Evolutionary conservation across 140 eudicot species (phyloP), one percentile per base, ranked within the genome.

Genomic region (Anethum foeniculum): DNA sequence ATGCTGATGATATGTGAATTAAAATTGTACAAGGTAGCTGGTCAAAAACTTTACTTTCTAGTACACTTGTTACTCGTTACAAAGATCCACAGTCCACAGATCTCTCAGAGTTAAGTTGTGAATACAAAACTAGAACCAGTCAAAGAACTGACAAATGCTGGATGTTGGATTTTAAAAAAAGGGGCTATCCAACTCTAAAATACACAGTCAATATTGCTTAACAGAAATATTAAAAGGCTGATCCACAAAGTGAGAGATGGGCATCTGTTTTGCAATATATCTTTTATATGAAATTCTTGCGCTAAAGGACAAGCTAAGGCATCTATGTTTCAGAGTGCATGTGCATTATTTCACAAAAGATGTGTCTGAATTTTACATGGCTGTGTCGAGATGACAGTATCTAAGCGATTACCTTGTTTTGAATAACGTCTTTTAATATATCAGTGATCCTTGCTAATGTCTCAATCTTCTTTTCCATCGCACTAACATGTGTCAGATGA

Each of bases 331-430:
- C 51, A 21, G 51, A 72, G 28, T 39, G 77, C 52, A 8, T 23
- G 52, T 41, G 7, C 25, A 39, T 8, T 39, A 41, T 19, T 43
- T 39, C 19, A 72, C 5, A 21, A 39, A 10, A 72, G 52, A 72
- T 72, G 52, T 18, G 28, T 36, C 7, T 38, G 76, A 71, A 67
- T 38, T 2, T 36, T 36, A 38, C 49, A 71, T 38, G 76, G 7
- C 48, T 32, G 47, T 38, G 13, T 38, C 30, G 43, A 71, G 25
- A 71, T 21, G 38, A n/a, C 19, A 10, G 58, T 71, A 38, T 19
- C 12, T 11, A 43, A 74, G 58, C 30, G 5, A 78, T 48, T 87
- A 95, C 97, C 99, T 95, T 95, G 81, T 95, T 95, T 85, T 92
- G 97, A 86, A 95, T 95, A 78, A 95, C 97, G 52, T 92, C 97